phyloP scores from a whole-genome alignment of 352 stramenopile species.

The Pythium diclinum region DNA sequence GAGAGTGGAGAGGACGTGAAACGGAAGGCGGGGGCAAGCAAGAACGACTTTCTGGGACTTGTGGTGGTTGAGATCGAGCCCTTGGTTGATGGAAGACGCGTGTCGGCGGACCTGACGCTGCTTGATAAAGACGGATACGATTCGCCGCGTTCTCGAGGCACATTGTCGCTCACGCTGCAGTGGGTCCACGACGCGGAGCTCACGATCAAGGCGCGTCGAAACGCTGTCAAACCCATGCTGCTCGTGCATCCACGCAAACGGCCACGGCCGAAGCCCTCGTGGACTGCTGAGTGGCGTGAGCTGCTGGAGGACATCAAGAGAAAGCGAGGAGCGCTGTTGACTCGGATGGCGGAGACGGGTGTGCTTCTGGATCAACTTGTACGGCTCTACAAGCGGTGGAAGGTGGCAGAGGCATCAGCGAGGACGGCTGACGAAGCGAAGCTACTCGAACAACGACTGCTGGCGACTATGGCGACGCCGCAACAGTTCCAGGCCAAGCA shows the following conservation, averaged over 20 bases:
- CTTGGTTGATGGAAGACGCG: conserved; percentile 40
- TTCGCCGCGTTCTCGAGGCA: conserved; percentile 33
- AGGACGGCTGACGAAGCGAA: conserved; percentile 76
- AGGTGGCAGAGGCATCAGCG: conserved; percentile 37
- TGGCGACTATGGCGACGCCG: conserved; percentile 26
- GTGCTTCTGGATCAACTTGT: conserved; percentile 50
- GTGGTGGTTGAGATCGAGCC: conserved; percentile 37
- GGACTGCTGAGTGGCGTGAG: not conserved
- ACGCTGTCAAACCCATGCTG: conserved; percentile 22
- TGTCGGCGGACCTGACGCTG: conserved; percentile 43
- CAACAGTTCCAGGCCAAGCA: conserved; percentile 12
- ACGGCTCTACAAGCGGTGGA: conserved; percentile 41
- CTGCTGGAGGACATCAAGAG: not conserved
- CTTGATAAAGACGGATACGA: conserved; percentile 28
- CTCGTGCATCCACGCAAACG: conserved; percentile 18
- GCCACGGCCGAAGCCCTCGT: conserved; percentile 15
- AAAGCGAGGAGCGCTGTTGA: not conserved
- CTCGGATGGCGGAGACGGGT: conserved; percentile 2
- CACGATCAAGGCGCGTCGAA: conserved; percentile 9
- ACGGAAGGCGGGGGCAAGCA: not conserved
- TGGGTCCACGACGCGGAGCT: conserved; percentile 41
- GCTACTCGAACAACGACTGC: conserved; percentile 56
- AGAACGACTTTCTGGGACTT: conserved; percentile 47
- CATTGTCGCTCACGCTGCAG: conserved; percentile 49
- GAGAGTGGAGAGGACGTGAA: conserved; percentile 1